phyloP scores from a whole-genome alignment of 805 yeast genomes.

The Nakazawaea sp. region DNA sequence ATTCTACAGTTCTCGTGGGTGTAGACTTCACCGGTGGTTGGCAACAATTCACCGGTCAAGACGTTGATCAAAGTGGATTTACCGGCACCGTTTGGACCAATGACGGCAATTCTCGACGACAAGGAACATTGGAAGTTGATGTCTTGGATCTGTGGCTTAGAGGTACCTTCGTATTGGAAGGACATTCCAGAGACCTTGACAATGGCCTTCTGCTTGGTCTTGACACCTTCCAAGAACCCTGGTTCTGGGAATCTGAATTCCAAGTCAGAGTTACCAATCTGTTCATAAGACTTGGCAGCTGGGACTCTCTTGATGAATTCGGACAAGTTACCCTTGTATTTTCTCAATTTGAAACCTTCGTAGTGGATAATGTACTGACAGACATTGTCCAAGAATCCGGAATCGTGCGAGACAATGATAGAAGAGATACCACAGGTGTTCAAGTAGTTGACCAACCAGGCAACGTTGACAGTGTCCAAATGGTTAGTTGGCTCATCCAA shows the following conservation, averaged over 20 bases:
- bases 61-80: conserved; percentile 98
- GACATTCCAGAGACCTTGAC: conserved; percentile 96
- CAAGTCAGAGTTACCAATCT: conserved; percentile 95
- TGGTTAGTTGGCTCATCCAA: conserved; percentile 99
- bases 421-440: conserved; percentile 98
- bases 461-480: conserved; percentile 99
- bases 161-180: conserved; percentile 99
- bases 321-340: conserved; percentile 99
- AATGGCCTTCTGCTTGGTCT: conserved; percentile 99
- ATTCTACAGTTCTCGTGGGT: conserved; percentile 99
- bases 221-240: conserved; percentile 99
- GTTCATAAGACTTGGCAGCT: conserved; percentile 97
- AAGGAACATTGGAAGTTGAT: conserved; percentile 98
- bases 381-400: conserved; percentile 97
- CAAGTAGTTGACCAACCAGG: conserved; percentile 99
- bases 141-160: conserved; percentile 88
- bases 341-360: conserved; percentile 99
- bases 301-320: conserved; percentile 99
- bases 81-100: conserved; percentile 99
- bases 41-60: conserved; percentile 98
- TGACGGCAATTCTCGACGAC: conserved; percentile 99
- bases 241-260: conserved; percentile 99
- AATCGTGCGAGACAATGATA: conserved; percentile 97
- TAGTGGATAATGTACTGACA: conserved; percentile 98
- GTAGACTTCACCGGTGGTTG: conserved; percentile 98